These are phyloP conservation scores for Phyllostachys edulis DNA, from an alignment of 176 grass and related monocot species.

Conservation along the genomic window DNA sequence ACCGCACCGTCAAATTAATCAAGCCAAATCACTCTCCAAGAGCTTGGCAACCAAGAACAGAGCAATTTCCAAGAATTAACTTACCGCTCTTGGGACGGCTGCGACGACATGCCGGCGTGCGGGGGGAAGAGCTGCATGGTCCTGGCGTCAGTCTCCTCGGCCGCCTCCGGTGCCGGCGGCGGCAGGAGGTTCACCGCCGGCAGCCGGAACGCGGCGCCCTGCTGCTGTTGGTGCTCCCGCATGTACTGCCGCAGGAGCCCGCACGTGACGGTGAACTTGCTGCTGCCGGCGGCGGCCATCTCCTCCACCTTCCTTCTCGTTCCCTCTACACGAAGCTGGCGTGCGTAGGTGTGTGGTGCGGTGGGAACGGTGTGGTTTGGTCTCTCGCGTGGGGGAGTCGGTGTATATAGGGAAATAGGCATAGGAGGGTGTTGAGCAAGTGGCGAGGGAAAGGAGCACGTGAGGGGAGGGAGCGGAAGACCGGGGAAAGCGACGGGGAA, in stretches of 20 bases:
- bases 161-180: not conserved
- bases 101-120: not conserved
- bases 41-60: not conserved
- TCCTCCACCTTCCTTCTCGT: not conserved
- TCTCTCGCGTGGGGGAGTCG: not conserved
- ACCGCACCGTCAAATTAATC: not conserved
- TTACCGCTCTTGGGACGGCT: not conserved
- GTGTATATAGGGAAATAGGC: too few species aligned
- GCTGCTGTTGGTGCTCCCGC: conserved; percentile 24
- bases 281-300: conserved; percentile 12
- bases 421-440: not conserved
- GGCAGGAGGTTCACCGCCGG: conserved; percentile 26
- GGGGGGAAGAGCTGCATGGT: conserved; percentile 48
- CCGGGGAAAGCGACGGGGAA: not conserved
- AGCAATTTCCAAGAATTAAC: not conserved
- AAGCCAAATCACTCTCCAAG: not conserved
- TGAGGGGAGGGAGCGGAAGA: not conserved
- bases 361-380: not conserved
- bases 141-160: not conserved
- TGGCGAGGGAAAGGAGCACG: not conserved
- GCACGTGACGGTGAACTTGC: conserved; percentile 38
- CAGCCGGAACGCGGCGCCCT: not conserved
- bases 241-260: conserved; percentile 49
- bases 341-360: not conserved
- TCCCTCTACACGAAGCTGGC: not conserved